phyloP scores from a whole-genome alignment of 345 rosid species.

The Rhizophora mangle region DNA sequence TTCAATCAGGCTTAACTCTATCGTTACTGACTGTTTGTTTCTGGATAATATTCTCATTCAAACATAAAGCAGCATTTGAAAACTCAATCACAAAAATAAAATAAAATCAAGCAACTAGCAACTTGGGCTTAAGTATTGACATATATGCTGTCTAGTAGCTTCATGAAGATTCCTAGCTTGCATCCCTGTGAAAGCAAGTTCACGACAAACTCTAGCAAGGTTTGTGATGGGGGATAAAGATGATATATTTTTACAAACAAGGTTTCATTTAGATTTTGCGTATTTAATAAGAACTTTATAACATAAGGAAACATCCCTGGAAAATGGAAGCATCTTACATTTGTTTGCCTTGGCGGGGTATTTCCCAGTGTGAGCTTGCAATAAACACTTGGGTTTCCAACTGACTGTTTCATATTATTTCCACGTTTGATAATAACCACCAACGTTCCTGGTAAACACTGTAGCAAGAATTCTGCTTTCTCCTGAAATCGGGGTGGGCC shows the following conservation, averaged over 20 bases:
- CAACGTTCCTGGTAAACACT: conserved; percentile 96
- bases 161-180: too few species aligned
- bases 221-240: too few species aligned
- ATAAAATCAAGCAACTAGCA: too few species aligned
- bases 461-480: conserved; percentile 92
- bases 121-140: too few species aligned
- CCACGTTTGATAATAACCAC: conserved; percentile 92
- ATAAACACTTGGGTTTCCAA: conserved; percentile 93
- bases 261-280: too few species aligned
- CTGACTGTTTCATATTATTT: conserved; percentile 98
- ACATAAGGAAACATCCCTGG: too few species aligned
- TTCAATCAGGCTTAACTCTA: too few species aligned
- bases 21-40: background rate
- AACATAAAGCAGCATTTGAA: background rate
- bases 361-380: conserved; percentile 93
- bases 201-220: too few species aligned
- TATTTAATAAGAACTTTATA: too few species aligned
- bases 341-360: conserved; percentile 81
- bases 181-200: too few species aligned
- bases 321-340: conserved; percentile 35
- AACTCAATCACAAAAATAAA: background rate
- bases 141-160: too few species aligned
- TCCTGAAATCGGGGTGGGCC: conserved; percentile 99
- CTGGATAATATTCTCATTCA: background rate
- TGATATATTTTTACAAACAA: too few species aligned